Base-by-base conservation (phyloP, 208 protist species). In the Herpetomonas muscarum region DNA sequence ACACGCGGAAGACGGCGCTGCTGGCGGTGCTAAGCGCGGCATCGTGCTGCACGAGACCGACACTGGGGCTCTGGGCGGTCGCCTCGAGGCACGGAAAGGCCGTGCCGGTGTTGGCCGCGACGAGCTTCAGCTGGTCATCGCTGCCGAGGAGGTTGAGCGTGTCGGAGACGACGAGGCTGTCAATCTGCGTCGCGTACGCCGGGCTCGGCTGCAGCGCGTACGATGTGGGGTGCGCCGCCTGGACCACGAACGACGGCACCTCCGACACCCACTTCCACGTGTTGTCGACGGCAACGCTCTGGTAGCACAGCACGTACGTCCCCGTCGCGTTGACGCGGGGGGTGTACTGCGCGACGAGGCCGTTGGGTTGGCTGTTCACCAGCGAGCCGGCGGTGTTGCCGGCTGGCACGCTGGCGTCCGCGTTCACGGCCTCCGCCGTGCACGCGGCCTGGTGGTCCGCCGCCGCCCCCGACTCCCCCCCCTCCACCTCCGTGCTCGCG, bases 261-360 rank as follows among this genome's bases (percentile, higher is more conserved):
- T 81, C 51, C 1, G 73, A 49, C 24, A 93, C 74, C 55, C 73
- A 92, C 17, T 62, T 32, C 86, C 89, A 96, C 22, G 54, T 32
- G 26, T 78, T 64, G 41, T 50, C 58, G 36, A 80, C 30, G 22
- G 55, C 7, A 13, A 46, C 65, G 57, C 83, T 91, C 59, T 85
- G 75, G 63, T 96, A 96, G 70, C 90, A 96, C 39, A 96, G 53
- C 19, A 92, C 69, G 55, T 85, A 90, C 10, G 62, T 74, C 22
- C 83, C 85, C 15, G 75, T 86, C 19, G 55, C 57, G 48, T 90
- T 92, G 34, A 92, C 61, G 46, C 83, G 81, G 0, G 82, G 85
- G 30, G 41, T 50, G 62, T 92, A 92, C 54, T 71, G 47, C 19
- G 83, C 83, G 32, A 84, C 64, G 19, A 81, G 70, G 37, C 49